Evolutionary conservation across 2,329 filamentous ascomycete genomes (phyloP).

Genomic region (Xylariales sp.): DNA sequence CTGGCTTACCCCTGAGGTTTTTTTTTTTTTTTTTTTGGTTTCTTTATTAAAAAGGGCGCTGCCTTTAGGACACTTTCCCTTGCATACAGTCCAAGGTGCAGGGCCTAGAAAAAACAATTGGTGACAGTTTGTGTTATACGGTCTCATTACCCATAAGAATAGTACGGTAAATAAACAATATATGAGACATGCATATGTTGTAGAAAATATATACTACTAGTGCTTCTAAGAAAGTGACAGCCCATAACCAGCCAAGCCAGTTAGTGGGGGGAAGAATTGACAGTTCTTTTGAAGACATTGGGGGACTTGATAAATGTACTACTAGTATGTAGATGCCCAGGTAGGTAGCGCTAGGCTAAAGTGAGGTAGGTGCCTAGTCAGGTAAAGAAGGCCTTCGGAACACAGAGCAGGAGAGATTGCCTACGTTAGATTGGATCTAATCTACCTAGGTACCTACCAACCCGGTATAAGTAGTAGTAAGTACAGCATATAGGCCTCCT

Average conservation of each 20-base stretch:
- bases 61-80: no score
- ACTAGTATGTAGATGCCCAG: no score
- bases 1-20: no score
- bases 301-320: background rate
- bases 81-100: no score
- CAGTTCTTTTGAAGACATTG: constrained; percentile 22
- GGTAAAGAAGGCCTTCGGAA: constrained; percentile 1
- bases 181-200: constrained; percentile 18
- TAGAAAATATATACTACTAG: constrained; percentile 8
- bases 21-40: no score
- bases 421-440: no score
- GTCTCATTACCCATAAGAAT: background rate
- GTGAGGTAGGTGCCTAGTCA: background rate
- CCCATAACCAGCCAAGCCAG: constrained; percentile 2
- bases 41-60: no score
- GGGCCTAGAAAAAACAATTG: no score
- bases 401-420: background rate
- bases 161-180: constrained; percentile 2
- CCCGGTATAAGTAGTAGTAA: no score
- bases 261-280: constrained; percentile 8
- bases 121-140: no score
- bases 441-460: no score
- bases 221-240: constrained; percentile 13
- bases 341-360: no score
- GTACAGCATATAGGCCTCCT: background rate